Evolutionary conservation across 2,329 filamentous ascomycete genomes (phyloP), one percentile per base, ranked within the genome.

Genomic region (Nothophaeocryptopus gaeumannii): DNA sequence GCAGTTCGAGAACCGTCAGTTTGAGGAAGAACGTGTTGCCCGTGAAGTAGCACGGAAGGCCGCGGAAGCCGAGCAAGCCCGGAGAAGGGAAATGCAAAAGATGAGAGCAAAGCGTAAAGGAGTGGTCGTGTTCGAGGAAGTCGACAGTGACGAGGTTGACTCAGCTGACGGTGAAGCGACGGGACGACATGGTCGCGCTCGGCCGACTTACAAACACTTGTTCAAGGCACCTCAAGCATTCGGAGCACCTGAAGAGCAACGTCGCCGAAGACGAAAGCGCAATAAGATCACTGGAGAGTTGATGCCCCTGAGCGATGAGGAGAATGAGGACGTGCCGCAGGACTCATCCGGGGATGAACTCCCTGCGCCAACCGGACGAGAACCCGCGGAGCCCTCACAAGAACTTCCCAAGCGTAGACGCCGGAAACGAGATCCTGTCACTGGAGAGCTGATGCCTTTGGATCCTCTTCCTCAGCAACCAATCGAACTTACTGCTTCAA

Each of bases 131-230:
- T 54, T 50, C 16, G 54, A 51, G 14, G 53, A 55, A n/a, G 36
- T 45, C 13, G 37, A 51, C 9, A 47, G 41, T 9, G 50, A 50
- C 16, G 44, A 49, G 5, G 46, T 44, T 26, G 37, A 50, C 9
- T 35, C 45, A 15, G 40, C 51, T 16, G 45, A 60, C 33, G 50
- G 47, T 12, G 51, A 50, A 9, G 50, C 39, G 4, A 32, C 33
- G 11, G 61, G 59, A 2, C 52, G 51, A 12, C 54, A 61, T 45
- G 64, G 66, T 2, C 52, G 67, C 32, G 61, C 65, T 9, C 53
- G 66, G 33, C 67, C 67, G 7, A 61, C 58, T 14, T 69, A 68
- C 50, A 66, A 55, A 39, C 59, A 63, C 32, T 30, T 67, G 31
- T 63, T 56, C 51, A 52, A 56, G 45, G 15, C 40, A 26, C 37